These are phyloP conservation scores for Talaromyces stipitatus DNA, from an alignment of 495 filamentous ascomycete species.

Conservation along the genomic window DNA sequence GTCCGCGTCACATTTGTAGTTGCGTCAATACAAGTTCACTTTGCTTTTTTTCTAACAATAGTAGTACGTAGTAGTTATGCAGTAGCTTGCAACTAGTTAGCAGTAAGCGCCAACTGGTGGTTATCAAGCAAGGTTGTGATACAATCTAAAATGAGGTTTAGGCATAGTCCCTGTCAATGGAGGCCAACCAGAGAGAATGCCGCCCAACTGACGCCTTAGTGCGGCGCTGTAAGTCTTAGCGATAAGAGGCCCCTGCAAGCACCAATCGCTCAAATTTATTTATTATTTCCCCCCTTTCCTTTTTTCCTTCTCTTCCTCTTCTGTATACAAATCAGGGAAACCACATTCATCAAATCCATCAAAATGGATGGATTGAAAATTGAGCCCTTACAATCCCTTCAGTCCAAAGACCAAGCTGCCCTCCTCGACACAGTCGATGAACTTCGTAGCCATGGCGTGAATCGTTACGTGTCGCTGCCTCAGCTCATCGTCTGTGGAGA, in stretches of 20 bases:
- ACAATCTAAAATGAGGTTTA: neutral
- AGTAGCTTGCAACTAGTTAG: no score
- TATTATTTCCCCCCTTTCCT: neutral
- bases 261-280: no score
- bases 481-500: constrained; percentile 63
- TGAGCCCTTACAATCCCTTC: constrained; percentile 2
- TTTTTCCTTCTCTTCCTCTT: neutral
- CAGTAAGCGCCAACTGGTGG: no score
- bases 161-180: neutral
- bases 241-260: neutral
- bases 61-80: no score
- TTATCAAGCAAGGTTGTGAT: neutral
- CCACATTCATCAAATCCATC: neutral
- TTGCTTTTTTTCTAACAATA: no score
- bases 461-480: constrained; percentile 49
- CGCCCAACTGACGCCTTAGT: no score
- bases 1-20: neutral
- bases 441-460: constrained; percentile 47
- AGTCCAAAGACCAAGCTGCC: constrained; percentile 5
- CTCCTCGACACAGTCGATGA: constrained; percentile 44
- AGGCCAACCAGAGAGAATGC: no score
- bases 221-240: neutral
- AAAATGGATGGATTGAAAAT: constrained; percentile 5
- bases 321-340: neutral
- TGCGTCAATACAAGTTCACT: no score